A percentile compares a stretch with the other conserved stretches of the same genome.
Conservation (phyloP, 345 rosid species). For the Excoecaria agallocha region DNA sequence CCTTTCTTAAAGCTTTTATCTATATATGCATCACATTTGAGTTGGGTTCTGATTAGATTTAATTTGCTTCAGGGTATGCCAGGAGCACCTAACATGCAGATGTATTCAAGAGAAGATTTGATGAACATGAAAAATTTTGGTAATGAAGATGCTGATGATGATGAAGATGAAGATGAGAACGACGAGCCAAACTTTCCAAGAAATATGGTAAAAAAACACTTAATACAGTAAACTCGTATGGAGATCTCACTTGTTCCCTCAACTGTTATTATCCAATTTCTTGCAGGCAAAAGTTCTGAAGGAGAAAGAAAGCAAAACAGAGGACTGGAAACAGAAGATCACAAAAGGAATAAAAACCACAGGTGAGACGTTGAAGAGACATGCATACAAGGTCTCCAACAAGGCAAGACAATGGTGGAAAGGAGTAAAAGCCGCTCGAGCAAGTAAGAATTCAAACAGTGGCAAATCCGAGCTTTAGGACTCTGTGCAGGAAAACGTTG, state of each 20-base stretch:
- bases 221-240: not conserved
- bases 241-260: not conserved
- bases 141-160: conserved; percentile 58
- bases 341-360: conserved; percentile 46
- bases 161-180: conserved; percentile 68
- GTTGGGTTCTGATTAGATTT: conserved; percentile 1
- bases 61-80: conserved; percentile 73
- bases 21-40: not conserved
- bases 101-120: conserved; percentile 83
- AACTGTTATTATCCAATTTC: not conserved
- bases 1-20: not conserved
- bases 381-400: conserved; percentile 53
- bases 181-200: conserved; percentile 58
- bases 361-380: conserved; percentile 48
- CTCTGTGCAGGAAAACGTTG: too few species aligned
- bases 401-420: conserved; percentile 67
- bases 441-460: conserved; percentile 50
- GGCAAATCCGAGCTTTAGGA: conserved; percentile 72
- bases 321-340: conserved; percentile 58
- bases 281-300: conserved; percentile 62
- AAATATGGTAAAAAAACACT: conserved; percentile 54
- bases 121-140: conserved; percentile 64
- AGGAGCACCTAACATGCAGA: conserved; percentile 93
- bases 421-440: conserved; percentile 38
- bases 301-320: conserved; percentile 43